Conservation (phyloP, 2,329 filamentous ascomycete genomes). For the Aspergillus sp. region DNA sequence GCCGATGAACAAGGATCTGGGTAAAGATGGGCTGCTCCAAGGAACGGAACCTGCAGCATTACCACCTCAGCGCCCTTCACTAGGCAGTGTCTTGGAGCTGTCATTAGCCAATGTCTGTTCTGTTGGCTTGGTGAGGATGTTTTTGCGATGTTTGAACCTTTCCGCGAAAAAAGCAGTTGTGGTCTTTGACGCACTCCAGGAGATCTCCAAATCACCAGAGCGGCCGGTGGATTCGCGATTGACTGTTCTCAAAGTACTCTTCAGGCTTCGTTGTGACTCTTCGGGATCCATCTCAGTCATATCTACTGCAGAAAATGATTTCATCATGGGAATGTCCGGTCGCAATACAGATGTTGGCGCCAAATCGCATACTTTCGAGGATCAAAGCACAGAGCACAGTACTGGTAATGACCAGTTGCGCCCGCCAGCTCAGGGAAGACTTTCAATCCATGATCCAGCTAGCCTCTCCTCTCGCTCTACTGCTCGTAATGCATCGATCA, state of each 20-base stretch:
- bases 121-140: constrained; percentile 71
- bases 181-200: constrained; percentile 63
- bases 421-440: constrained; percentile 27
- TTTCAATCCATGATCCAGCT: constrained; percentile 31
- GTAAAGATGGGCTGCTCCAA: constrained; percentile 27
- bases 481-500: constrained; percentile 33
- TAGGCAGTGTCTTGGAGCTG: constrained; percentile 29
- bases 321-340: constrained; percentile 69
- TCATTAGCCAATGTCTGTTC: constrained; percentile 63
- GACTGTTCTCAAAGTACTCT: constrained; percentile 73
- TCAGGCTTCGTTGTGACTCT: constrained; percentile 80
- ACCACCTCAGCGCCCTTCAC: constrained; percentile 31
- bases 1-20: constrained; percentile 36
- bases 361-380: constrained; percentile 44
- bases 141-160: constrained; percentile 68
- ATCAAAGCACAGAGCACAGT: constrained; percentile 35
- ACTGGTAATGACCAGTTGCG: constrained; percentile 38
- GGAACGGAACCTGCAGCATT: constrained; percentile 43
- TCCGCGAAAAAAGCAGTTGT: constrained; percentile 64
- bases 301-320: constrained; percentile 67
- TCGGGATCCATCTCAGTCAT: constrained; percentile 73
- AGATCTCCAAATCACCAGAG: constrained; percentile 59
- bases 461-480: constrained; percentile 31
- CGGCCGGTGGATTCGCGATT: constrained; percentile 69
- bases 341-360: constrained; percentile 58